Evolutionary conservation across 768 basidiomycete genomes (phyloP), one percentile per base, ranked within the genome.

Genomic region (Calocera cornea): DNA sequence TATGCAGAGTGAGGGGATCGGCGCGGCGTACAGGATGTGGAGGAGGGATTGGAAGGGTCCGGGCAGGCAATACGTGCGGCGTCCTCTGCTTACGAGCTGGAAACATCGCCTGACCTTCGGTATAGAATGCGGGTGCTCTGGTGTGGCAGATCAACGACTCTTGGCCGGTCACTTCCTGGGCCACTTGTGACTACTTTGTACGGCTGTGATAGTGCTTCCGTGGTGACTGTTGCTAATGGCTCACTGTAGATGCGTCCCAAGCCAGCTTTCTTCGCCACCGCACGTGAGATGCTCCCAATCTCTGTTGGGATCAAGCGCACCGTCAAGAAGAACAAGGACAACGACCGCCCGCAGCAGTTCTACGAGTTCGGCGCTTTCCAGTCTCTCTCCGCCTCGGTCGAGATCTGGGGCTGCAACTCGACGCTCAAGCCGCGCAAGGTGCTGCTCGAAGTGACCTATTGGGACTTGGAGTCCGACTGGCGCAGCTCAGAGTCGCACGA

Each of bases 141-240:
- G 80, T 81, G 1, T 82, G 80, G 81, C 81, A 80, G 72, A 66
- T 79, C 65, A 79, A 78, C 72, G 74, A 77, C 65, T 78, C 77
- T 69, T 81, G 79, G 78, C 80, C 80, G 0, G 76, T 74, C 29
- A 77, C 77, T 1, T 80, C 79, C 12, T 82, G 81, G 81, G 75
- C 79, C 16, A 79, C 82, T 66, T 75, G 72, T 12, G 80, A 81
- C 70, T 81, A 80, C 72, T 74, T 73, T 54, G 74, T 75, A 50
- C 14, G 73, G 73, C 41, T 75, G 74, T 3, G 77, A 76, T 68
- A 75, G 75, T 1, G 72, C 77, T 8, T 77, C 71, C 5, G 17
- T 65, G 1, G 24, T 12, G 54, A 47, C 7, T 8, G 44, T 8
- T 19, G 11, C 27, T 17, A 41, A 19, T 49, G 22, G n/a, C 71